Base-by-base conservation (phyloP, 352 stramenopile species). In the Phytopythium delawarense region DNA sequence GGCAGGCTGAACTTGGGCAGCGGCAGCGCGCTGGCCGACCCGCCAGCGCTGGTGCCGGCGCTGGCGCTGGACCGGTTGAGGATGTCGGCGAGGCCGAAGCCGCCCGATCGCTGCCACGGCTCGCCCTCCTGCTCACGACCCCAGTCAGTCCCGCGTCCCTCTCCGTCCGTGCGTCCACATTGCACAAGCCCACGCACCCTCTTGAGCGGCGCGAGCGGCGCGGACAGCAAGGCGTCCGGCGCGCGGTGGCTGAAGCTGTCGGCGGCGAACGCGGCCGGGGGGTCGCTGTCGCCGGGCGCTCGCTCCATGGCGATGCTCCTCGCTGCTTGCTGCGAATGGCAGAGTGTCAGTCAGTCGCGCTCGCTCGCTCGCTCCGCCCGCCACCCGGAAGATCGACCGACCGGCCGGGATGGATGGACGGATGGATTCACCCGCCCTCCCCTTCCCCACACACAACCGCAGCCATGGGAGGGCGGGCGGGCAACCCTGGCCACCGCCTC, bases 11-110 rank as follows among this genome's bases (percentile, higher is more conserved):
- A 88, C 61, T 72, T 84, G 13, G 81, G 78, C 54, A 86, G 75
- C 40, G 69, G 44, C 61, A 46, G 56, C 25, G 40, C 18, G 7
- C 20, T 61, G 32, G n/a, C 32, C 21, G 61, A 37, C 20, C 46
- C 53, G 59, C 21, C 46, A 55, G 50, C 21, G n/a, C 7, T 52
- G 4, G 5, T 40, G 42, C 37, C 37, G 49, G n/a, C 64, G 67
- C 40, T 40, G 34, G 34, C 32, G 35, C 48, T 45, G 6, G 66
- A 77, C 15, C 80, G 80, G 60, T 94, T 92, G 52, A 94, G 74
- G 56, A 94, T 86, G 63, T 88, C 91, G 32, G 86, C 86, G 61
- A 94, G 76, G 30, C 83, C 83, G 59, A 94, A 94, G 40, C 79
- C 76, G 15, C 76, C 82, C 9, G 81, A 84, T 34, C 71, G 63